Evolutionary conservation across 1,284 basidiomycete genomes (phyloP), one percentile per base, ranked within the genome.

Genomic region (Apiotrichum veenhuisii): DNA sequence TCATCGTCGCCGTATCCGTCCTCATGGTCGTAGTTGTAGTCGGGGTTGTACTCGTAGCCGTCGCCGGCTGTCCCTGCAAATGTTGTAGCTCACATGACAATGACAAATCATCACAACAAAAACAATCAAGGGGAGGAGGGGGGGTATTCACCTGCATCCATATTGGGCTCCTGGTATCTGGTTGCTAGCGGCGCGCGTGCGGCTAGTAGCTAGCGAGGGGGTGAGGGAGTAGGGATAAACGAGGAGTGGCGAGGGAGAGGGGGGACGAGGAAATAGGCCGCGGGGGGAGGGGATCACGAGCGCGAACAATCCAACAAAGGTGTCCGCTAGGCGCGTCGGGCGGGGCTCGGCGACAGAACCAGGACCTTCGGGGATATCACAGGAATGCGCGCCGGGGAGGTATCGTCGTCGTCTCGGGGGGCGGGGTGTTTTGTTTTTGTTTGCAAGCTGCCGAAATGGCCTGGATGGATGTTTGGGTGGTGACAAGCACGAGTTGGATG

Each of bases 141-240:
- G 59, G 22, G 45, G 58, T 69, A 73, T 70, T 73, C 63, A 75
- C 73, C 73, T 75, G 67, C 66, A 64, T 71, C 68, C 72, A 72
- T 75, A 26, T 33, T 70, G 63, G 52, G 54, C 50, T 20, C 22
- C 18, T 25, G 42, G n/a, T 43, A 8, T 8, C 14, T 17, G 14
- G 20, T 41, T 9, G 20, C n/a, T n/a, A 33, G 11, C 1, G 11
- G n/a, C 17, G n/a, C 22, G 36, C 25, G 37, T 22, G 36, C 2
- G 10, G 33, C n/a, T n/a, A n/a, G n/a, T n/a, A n/a, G n/a, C n/a
- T n/a, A n/a, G n/a, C n/a, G 49, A 12, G 22, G 30, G 7, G 20
- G 53, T n/a, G 26, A 42, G 18, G 26, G 20, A 33, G n/a, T n/a
- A 25, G 27, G 15, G 34, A 20, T 17, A 38, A 34, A 30, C 7